Base-by-base conservation (phyloP, 306 rosid species). In the Trifolium dubium region DNA sequence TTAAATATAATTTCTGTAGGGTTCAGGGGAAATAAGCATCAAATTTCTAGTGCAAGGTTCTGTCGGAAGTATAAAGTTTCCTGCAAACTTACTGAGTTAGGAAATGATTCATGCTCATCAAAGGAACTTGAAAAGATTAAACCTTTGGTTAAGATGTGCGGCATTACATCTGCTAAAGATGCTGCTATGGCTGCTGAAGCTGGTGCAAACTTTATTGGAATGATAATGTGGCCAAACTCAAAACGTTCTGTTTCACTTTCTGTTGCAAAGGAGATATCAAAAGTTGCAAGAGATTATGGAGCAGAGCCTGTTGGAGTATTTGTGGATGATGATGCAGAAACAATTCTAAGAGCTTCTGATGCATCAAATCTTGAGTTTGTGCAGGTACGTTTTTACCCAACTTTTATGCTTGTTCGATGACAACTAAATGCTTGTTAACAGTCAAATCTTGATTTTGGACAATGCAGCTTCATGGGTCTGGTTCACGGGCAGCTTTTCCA, bases 111-210 rank as follows among this genome's bases (percentile, higher is more conserved):
- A 31, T 31, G 47, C 54, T 67, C 76, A 15, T 44, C 59, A 12
- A 84, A 80, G 74, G 88, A 55, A 50, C 83, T 18, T 18, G 79
- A 64, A 75, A 91, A 73, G 87, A 63, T 71, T 39, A 71, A 77
- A 65, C 89, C 88, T 68, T 84, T 88, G 73, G 92, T 89, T 79
- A 94, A 91, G 89, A 94, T 94, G 98, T 93, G 98, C 5, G 97
- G 99, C 43, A 86, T 94, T 56, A 88, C 99, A 75, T 89, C 97
- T 43, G 89, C 92, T 39, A 86, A 82, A 79, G 99, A 94, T 88
- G 97, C 95, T 54, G 93, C 92, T 34, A 63, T 88, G 89, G 99
- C 96, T 41, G 90, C 95, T n/a, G 93, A 89, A 84, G 94, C 99
- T 73, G 97, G 99, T 71, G 97, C 95, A 67, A 81, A 94, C 84